Percentiles rank a stretch among this genome's conserved stretches.
Conservation (phyloP, 257 asterid genomes). For the Eucommia ulmoides region DNA sequence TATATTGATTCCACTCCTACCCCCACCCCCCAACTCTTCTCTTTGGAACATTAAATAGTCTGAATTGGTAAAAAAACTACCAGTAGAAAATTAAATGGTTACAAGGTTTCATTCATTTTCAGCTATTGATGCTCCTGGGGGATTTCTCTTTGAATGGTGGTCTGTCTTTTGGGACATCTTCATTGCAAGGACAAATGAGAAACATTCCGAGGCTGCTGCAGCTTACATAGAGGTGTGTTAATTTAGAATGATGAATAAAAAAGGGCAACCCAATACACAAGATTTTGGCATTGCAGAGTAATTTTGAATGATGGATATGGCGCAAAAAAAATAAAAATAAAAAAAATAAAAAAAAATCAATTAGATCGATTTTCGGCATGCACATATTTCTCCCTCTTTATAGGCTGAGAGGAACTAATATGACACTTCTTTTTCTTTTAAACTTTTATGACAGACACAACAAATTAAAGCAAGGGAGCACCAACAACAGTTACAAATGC, state of each 20-base stretch:
- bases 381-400: not conserved
- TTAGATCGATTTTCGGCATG: too few relatives aligned
- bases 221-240: slow-evolving; percentile 85
- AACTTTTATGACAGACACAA: slow-evolving; percentile 49
- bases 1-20: too few relatives aligned
- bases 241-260: not conserved
- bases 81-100: too few relatives aligned
- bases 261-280: too few relatives aligned
- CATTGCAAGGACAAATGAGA: slow-evolving; percentile 94
- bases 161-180: slow-evolving; percentile 99
- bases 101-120: too few relatives aligned
- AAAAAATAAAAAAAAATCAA: too few relatives aligned
- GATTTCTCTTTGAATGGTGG: slow-evolving; percentile 99
- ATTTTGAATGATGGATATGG: not conserved
- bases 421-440: not conserved
- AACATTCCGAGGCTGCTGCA: slow-evolving; percentile 99
- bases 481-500: slow-evolving; percentile 89
- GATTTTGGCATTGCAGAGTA: not conserved
- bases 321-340: too few relatives aligned
- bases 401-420: not conserved
- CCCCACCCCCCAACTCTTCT: too few relatives aligned
- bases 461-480: slow-evolving; percentile 94
- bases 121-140: slow-evolving; percentile 99
- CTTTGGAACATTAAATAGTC: too few relatives aligned
- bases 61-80: too few relatives aligned